Evolutionary conservation across 805 yeast genomes (phyloP).

Genomic region (Ogataea populi-albae): DNA sequence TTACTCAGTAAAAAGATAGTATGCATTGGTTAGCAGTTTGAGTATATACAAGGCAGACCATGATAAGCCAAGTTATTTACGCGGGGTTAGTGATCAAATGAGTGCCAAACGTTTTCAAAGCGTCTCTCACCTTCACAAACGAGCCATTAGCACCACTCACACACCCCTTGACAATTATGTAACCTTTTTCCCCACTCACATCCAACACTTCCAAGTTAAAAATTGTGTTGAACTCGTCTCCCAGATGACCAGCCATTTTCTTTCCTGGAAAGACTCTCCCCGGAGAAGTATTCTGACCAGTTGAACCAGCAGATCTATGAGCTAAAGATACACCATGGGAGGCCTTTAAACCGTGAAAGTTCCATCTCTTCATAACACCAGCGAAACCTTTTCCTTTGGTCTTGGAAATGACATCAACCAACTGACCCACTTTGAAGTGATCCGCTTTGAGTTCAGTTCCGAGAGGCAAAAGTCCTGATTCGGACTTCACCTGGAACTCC

Average conservation of each 20-base stretch:
- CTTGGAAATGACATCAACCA: constrained; percentile 73
- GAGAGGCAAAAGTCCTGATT: constrained; percentile 61
- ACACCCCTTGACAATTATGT: constrained; percentile 80
- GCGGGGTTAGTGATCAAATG: constrained; percentile 16
- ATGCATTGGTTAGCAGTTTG: no score
- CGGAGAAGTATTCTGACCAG: constrained; percentile 93
- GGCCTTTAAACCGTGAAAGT: constrained; percentile 84
- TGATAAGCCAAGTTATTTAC: no score
- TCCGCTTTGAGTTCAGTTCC: constrained; percentile 82
- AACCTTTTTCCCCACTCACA: constrained; percentile 77
- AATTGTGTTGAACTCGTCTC: constrained; percentile 68
- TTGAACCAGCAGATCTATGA: constrained; percentile 96
- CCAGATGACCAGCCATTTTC: constrained; percentile 98
- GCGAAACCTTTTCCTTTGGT: constrained; percentile 95
- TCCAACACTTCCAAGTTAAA: constrained; percentile 75
- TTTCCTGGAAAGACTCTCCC: constrained; percentile 96
- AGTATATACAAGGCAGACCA: no score
- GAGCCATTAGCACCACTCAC: constrained; percentile 87
- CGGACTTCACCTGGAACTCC: constrained; percentile 77
- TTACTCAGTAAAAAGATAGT: no score
- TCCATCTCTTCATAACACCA: constrained; percentile 97
- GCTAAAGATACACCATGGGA: constrained; percentile 93
- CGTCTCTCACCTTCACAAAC: constrained; percentile 73
- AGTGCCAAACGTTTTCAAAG: constrained; percentile 48
- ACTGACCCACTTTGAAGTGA: constrained; percentile 79